Base-by-base conservation (phyloP, 139 green algal genomes). In the Auxenochlorella protothecoides region DNA sequence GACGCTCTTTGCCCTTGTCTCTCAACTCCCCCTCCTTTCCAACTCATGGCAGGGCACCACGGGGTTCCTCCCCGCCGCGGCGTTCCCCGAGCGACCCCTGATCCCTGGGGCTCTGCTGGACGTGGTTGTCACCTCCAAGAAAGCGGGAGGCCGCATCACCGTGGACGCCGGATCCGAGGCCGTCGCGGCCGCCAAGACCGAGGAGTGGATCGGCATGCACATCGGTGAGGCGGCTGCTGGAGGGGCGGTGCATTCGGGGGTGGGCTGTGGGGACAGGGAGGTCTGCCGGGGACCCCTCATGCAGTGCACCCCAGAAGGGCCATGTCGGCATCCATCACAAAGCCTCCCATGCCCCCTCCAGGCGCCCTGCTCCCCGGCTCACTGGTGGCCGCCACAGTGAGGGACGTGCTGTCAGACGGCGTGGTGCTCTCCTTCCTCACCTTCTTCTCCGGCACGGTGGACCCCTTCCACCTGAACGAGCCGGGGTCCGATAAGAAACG, bases 361-460 rank as follows among this genome's bases (percentile, higher is more conserved):
- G 77, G 72, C 10, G 68, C 76, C 3, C 78, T 96, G 51, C 60
- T 92, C 74, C 92, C 92, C 5, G 93, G 93, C 5, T 72, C 80
- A 55, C 84, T 97, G 57, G 88, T 98, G 10, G 89, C 84, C 61
- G 88, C 81, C 8, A 73, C 67, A 8, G 74, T 88, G 52, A 66
- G 73, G 12, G 72, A 84, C 62, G 76, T 93, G 56, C 75, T 88
- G 14, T 72, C 76, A 6, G 91, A 96, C 77, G 92, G 92, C 5
- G 78, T 98, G 16, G 63, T 87, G n/a, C 74, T 92, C 14, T 85
- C 74, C 70, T 96, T 98, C 76, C 80, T 96, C 52, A 91, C 84
- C 59, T 96, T 89, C 76, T 97, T 98, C 77, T 87, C 84, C 55
- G 93, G 88, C 69, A 95, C 88, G 3, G 78, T 97, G 13, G 91